Evolutionary conservation across 2,329 filamentous ascomycete genomes (phyloP).

Genomic region (Botrytis deweyae): DNA sequence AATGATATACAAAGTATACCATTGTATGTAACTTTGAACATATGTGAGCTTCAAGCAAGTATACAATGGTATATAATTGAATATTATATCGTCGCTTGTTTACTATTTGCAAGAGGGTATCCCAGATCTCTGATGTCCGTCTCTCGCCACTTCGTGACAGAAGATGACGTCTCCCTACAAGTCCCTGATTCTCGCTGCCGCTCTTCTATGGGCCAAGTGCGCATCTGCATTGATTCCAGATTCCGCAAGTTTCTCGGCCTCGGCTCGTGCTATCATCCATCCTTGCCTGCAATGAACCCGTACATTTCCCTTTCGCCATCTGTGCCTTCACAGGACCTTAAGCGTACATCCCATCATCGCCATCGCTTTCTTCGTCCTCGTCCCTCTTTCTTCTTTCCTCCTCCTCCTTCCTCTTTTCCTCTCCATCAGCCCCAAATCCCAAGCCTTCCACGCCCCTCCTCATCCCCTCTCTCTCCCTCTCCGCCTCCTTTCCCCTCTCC

Average conservation of each 20-base stretch:
- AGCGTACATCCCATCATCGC: constrained; percentile 51
- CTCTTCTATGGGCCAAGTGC: neutral
- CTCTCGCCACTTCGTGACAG: neutral
- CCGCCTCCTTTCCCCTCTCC: constrained; percentile 25
- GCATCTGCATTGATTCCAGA: neutral
- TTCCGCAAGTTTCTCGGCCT: neutral
- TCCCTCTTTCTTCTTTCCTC: constrained; percentile 25
- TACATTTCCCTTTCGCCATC: too few species aligned
- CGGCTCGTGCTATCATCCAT: neutral
- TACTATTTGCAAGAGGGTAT: neutral
- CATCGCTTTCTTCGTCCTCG: constrained; percentile 50
- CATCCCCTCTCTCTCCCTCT: constrained; percentile 50
- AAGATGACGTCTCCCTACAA: neutral
- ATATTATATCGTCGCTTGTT: neutral
- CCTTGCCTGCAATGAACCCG: neutral
- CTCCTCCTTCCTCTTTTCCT: neutral
- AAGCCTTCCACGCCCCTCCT: constrained; percentile 43
- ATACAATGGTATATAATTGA: neutral
- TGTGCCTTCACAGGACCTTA: constrained; percentile 22
- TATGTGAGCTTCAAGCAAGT: neutral
- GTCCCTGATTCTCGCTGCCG: neutral
- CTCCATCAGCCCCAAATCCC: constrained; percentile 33
- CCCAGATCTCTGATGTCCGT: neutral
- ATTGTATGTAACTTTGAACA: neutral
- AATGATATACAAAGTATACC: neutral